These are phyloP conservation scores for Fermentozyma sake DNA, from an alignment of 1,139 yeast genomes.

Conservation along the genomic window DNA sequence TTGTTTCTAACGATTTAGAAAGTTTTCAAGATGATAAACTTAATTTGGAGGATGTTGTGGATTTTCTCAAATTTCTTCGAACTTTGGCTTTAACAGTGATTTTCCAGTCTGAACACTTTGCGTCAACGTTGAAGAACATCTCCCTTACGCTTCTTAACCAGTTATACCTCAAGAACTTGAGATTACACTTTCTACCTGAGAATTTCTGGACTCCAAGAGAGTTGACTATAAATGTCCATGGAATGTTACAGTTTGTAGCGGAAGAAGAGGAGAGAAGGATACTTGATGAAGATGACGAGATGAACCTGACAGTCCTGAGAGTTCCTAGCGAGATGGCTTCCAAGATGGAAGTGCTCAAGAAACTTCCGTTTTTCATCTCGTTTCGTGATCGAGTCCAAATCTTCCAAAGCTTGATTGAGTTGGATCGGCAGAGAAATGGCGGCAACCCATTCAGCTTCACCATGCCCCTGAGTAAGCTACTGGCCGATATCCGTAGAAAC, in stretches of 20 bases:
- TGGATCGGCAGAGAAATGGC: constrained; percentile 37
- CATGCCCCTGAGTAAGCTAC: constrained; percentile 16
- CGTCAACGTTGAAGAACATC: constrained; percentile 27
- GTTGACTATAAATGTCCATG: constrained; percentile 24
- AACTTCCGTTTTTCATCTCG: constrained; percentile 74
- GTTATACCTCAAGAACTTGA: constrained; percentile 63
- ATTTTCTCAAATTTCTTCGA: constrained; percentile 49
- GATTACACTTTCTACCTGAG: constrained; percentile 51
- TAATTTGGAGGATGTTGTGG: constrained; percentile 39
- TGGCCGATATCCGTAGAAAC: constrained; percentile 65
- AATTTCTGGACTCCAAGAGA: constrained; percentile 53
- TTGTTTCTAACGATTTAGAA: constrained; percentile 70
- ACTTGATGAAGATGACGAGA: constrained; percentile 10
- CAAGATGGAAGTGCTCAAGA: constrained; percentile 49
- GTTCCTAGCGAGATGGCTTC: constrained; percentile 4
- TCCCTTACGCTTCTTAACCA: constrained; percentile 60
- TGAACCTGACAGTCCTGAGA: no score
- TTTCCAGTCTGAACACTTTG: constrained; percentile 24
- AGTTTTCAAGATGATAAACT: constrained; percentile 44
- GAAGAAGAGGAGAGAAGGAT: constrained; percentile 34
- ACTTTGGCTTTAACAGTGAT: constrained; percentile 51
- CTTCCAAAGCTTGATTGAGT: constrained; percentile 59
- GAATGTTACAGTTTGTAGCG: constrained; percentile 29
- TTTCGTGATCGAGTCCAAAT: constrained; percentile 70
- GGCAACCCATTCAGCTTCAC: constrained; percentile 12